Percentiles rank a stretch among this genome's conserved stretches.
Evolutionary conservation across 1,284 basidiomycete species (phyloP).

Genomic region (Cutaneotrichosporon spelunceum): DNA sequence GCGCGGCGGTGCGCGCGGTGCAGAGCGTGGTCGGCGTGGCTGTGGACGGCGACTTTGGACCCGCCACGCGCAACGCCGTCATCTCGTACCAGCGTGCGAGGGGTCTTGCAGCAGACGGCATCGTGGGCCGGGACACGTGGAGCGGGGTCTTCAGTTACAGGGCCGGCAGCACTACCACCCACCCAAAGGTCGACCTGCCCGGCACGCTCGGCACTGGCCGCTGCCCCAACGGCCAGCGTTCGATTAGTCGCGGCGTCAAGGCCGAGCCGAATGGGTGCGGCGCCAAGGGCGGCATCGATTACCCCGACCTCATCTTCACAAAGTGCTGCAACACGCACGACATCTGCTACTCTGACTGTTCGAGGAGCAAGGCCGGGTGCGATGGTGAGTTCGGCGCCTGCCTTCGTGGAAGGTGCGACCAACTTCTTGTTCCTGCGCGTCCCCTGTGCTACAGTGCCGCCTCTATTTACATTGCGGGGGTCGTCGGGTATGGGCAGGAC

Average conservation of each 20-base stretch:
- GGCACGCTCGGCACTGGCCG: not conserved
- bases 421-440: conserved; percentile 3
- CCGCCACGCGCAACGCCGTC: not conserved
- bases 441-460: not conserved
- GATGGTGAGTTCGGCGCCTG: too few species aligned
- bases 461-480: too few species aligned
- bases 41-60: conserved; percentile 15
- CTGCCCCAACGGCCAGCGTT: not conserved
- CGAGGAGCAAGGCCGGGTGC: conserved; percentile 6
- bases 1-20: conserved; percentile 7
- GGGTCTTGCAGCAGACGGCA: conserved; percentile 7
- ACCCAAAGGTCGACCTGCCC: too few species aligned
- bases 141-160: conserved; percentile 8
- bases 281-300: not conserved
- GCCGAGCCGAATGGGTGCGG: conserved; percentile 3
- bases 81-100: conserved; percentile 2
- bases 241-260: not conserved
- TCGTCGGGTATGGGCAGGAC: not conserved
- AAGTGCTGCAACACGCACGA: conserved; percentile 11
- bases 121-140: conserved; percentile 13
- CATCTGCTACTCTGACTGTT: conserved; percentile 5
- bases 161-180: too few species aligned
- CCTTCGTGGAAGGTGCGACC: too few species aligned
- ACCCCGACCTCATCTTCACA: not conserved
- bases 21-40: conserved; percentile 6